phyloP scores from a whole-genome alignment of 2,329 filamentous ascomycete species.

The Bipolaris cookei region DNA sequence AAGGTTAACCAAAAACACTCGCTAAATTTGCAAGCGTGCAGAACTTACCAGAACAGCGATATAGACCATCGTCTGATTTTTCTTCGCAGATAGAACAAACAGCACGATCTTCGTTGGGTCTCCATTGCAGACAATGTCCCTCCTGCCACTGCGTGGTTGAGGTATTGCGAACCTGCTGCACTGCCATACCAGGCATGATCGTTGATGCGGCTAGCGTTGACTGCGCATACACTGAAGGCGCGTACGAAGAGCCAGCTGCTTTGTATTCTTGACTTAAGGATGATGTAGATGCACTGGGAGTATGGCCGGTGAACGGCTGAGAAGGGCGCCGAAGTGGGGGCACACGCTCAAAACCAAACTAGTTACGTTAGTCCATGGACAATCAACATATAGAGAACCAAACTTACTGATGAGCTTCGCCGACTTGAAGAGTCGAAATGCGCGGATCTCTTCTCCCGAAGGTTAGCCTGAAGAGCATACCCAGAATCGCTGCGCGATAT shows the following conservation, averaged over 20 bases:
- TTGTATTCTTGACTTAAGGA: conserved; percentile 59
- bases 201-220: conserved; percentile 86
- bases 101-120: conserved; percentile 63
- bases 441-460: conserved; percentile 92
- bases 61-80: conserved; percentile 74
- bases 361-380: conserved; percentile 35
- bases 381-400: conserved; percentile 15
- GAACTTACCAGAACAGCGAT: conserved; percentile 67
- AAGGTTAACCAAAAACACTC: conserved; percentile 27
- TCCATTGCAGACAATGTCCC: conserved; percentile 78
- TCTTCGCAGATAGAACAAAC: conserved; percentile 79
- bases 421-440: conserved; percentile 85
- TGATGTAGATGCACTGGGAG: conserved; percentile 70
- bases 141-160: conserved; percentile 84
- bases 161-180: conserved; percentile 79
- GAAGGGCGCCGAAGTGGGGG: conserved; percentile 67
- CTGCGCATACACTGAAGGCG: conserved; percentile 82
- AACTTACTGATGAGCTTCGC: conserved; percentile 77
- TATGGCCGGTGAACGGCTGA: conserved; percentile 72
- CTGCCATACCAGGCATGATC: conserved; percentile 82
- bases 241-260: conserved; percentile 67
- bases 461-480: conserved; percentile 81
- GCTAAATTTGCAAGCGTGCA: conserved; percentile 8
- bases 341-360: conserved; percentile 77
- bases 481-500: conserved; percentile 92